Percentiles rank a stretch among this genome's conserved stretches.
Conservation (phyloP, 176 grass and related monocot species). For the Dactylis glomerata region DNA sequence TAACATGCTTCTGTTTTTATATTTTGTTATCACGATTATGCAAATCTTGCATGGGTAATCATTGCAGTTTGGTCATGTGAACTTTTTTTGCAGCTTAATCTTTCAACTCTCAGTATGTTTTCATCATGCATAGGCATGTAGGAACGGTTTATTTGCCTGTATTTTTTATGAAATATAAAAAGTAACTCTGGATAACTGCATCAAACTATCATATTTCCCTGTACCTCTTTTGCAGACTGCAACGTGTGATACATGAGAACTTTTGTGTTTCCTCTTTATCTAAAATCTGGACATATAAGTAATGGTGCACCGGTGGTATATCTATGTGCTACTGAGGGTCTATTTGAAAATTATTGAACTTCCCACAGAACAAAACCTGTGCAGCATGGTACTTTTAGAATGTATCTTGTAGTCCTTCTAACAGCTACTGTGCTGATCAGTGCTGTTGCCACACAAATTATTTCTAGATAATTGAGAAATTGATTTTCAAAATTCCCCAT, state of each 20-base stretch:
- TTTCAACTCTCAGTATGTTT: background rate
- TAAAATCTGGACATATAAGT: background rate
- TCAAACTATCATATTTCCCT: too few species aligned
- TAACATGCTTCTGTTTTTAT: background rate
- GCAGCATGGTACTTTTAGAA: background rate
- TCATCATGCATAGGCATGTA: background rate
- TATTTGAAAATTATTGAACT: background rate
- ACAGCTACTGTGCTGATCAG: background rate
- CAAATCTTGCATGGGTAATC: background rate
- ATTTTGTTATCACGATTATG: background rate
- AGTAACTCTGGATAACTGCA: too few species aligned
- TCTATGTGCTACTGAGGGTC: background rate
- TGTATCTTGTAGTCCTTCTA: background rate
- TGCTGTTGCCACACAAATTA: background rate
- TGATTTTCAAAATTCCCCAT: background rate
- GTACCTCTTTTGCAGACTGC: background rate
- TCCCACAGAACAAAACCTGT: background rate
- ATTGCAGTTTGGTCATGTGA: background rate
- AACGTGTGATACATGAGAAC: background rate
- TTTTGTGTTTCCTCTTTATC: background rate
- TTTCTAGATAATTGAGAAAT: background rate
- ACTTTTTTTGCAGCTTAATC: background rate
- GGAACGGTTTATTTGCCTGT: too few species aligned
- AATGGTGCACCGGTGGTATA: background rate
- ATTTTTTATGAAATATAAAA: background rate